phyloP scores from a whole-genome alignment of 169 alveolate genomes.

The Besnoitia besnoiti region DNA sequence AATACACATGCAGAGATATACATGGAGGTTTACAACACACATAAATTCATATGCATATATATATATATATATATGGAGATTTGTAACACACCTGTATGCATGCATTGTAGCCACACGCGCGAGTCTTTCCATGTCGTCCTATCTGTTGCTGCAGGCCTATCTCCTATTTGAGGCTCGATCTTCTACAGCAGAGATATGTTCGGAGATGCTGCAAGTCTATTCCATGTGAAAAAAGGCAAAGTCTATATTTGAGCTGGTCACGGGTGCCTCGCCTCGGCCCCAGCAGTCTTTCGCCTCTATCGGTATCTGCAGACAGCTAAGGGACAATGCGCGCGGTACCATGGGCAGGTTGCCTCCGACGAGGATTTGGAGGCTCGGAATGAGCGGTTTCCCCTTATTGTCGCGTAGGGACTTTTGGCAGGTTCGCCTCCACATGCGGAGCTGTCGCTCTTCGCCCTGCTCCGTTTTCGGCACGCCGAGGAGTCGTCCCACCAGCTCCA shows the following conservation, averaged over 20 bases:
- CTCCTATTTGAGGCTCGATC: background rate
- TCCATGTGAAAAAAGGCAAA: too few relatives aligned
- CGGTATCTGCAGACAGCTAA: background rate
- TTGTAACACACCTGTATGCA: background rate
- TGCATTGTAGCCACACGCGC: background rate
- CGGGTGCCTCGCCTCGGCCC: background rate
- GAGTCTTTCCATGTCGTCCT: background rate
- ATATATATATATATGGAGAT: background rate
- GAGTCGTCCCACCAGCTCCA: background rate
- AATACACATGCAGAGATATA: too few relatives aligned
- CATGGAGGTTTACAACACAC: background rate
- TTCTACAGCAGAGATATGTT: background rate
- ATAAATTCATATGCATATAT: background rate
- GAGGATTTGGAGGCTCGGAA: background rate
- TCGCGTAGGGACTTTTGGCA: background rate
- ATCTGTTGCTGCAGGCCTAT: background rate
- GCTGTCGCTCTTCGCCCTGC: background rate
- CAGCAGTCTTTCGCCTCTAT: background rate
- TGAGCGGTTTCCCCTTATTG: background rate
- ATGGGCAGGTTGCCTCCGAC: slow-evolving; percentile 19
- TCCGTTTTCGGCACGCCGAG: background rate
- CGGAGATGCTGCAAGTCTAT: too few relatives aligned
- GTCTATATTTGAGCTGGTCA: too few relatives aligned
- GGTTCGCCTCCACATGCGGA: background rate
- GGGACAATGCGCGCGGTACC: background rate